Evolutionary conservation across 345 rosid genomes (phyloP).

Genomic region (Jatropha curcas): DNA sequence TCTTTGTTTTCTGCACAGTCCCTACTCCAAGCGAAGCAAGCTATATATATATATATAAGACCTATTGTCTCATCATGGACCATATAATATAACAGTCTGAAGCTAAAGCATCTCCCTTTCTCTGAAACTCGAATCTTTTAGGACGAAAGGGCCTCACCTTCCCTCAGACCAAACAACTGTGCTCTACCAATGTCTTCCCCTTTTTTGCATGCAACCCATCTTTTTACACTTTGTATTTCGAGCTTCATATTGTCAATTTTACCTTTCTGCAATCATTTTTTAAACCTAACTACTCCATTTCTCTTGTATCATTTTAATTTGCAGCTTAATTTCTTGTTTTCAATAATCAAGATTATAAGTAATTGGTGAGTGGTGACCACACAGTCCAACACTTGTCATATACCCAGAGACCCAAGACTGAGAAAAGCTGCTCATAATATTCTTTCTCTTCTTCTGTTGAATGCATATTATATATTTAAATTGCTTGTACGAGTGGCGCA

Average conservation of each 20-base stretch:
- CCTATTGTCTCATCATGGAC: too few species aligned
- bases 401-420: conserved; percentile 1
- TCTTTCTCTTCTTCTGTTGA: background rate
- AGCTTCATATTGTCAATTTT: background rate
- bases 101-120: conserved; percentile 20
- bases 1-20: conserved; percentile 30
- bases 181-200: conserved; percentile 3
- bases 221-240: background rate
- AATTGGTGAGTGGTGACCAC: too few species aligned
- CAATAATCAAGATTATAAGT: too few species aligned
- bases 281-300: too few species aligned
- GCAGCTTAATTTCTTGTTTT: too few species aligned
- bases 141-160: conserved; percentile 35
- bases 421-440: conserved; percentile 12
- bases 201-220: conserved; percentile 13
- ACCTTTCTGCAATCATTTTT: background rate
- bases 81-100: too few species aligned
- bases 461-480: background rate
- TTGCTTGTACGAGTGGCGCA: too few species aligned
- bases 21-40: background rate
- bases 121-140: conserved; percentile 35
- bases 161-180: background rate
- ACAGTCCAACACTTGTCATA: conserved; percentile 3
- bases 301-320: too few species aligned
- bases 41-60: conserved; percentile 18